These are phyloP conservation scores for Neurospora sp. DNA, from an alignment of 495 filamentous ascomycete species.

Conservation along the genomic window DNA sequence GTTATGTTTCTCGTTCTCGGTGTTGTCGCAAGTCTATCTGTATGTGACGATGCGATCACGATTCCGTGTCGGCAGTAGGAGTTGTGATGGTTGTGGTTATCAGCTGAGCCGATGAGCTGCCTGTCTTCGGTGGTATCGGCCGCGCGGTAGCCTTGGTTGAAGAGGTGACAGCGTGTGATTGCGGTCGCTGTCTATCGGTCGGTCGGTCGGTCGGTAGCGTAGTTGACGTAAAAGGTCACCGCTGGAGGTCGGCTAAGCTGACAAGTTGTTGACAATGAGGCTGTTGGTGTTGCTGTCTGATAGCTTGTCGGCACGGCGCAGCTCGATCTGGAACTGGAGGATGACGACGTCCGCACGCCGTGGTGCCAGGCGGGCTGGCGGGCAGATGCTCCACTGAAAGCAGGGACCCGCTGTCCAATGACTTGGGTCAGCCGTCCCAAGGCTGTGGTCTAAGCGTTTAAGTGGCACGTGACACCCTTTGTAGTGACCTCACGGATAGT, in stretches of 20 bases:
- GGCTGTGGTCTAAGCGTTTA: not conserved
- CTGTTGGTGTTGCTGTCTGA: not conserved
- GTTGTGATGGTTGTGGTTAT: not conserved
- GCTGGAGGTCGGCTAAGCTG: not conserved
- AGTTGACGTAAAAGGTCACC: not conserved
- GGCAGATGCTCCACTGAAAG: not conserved
- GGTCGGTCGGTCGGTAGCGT: not conserved
- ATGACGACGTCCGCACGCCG: not conserved
- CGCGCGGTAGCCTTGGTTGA: not conserved
- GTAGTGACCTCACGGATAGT: not conserved
- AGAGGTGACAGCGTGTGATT: not conserved
- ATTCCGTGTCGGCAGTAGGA: not conserved
- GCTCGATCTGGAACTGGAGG: not conserved
- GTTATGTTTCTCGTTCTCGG: not conserved
- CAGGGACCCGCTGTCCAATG: not conserved
- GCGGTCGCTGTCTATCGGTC: not conserved
- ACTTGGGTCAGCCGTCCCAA: not conserved
- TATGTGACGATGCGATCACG: not conserved
- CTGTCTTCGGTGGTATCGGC: not conserved
- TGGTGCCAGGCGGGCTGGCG: not conserved
- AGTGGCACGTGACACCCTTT: conserved; percentile 2
- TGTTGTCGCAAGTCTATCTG: not conserved
- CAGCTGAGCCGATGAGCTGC: not conserved
- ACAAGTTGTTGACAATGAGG: not conserved
- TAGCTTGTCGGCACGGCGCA: not conserved